These are phyloP conservation scores for Ampelocalamus luodianensis DNA, from an alignment of 176 grass and related monocot genomes.

Conservation along the genomic window DNA sequence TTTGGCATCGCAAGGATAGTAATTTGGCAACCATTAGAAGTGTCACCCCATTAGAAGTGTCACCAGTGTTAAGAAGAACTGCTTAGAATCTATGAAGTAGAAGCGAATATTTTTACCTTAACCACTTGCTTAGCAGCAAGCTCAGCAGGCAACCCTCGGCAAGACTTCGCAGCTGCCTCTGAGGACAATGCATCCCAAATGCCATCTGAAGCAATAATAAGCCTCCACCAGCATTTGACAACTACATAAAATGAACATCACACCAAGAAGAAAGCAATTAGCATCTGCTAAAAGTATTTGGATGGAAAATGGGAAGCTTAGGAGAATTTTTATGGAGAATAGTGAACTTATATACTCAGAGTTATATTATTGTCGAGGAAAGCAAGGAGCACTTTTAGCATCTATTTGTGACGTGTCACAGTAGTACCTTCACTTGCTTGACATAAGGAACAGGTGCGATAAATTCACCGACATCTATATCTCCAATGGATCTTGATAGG, in stretches of 20 bases:
- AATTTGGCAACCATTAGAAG: conserved; percentile 31
- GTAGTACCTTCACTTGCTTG: conserved; percentile 94
- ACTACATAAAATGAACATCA: conserved; percentile 42
- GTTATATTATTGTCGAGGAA: neutral
- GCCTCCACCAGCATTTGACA: conserved; percentile 87
- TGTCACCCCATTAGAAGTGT: conserved; percentile 31
- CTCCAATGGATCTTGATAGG: conserved; percentile 95
- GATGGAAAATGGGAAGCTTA: neutral
- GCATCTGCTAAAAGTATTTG: conserved; percentile 7
- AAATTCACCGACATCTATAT: conserved; percentile 96
- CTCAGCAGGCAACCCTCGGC: conserved; percentile 88
- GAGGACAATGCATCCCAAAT: conserved; percentile 96
- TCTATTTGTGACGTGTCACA: neutral
- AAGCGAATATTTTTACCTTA: conserved; percentile 58
- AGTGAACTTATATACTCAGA: neutral
- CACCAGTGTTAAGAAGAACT: conserved; percentile 1
- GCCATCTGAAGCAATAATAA: conserved; percentile 97
- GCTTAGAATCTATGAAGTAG: conserved; percentile 11
- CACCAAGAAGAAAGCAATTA: conserved; percentile 16
- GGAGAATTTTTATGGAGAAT: neutral
- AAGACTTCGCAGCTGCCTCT: conserved; percentile 84
- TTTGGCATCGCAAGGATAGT: neutral
- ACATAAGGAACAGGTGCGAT: conserved; percentile 95
- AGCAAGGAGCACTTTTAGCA: conserved; percentile 2
- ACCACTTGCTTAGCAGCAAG: conserved; percentile 95